phyloP scores from a whole-genome alignment of 129 eudicot genomes.

The Tanacetum coccineum region DNA sequence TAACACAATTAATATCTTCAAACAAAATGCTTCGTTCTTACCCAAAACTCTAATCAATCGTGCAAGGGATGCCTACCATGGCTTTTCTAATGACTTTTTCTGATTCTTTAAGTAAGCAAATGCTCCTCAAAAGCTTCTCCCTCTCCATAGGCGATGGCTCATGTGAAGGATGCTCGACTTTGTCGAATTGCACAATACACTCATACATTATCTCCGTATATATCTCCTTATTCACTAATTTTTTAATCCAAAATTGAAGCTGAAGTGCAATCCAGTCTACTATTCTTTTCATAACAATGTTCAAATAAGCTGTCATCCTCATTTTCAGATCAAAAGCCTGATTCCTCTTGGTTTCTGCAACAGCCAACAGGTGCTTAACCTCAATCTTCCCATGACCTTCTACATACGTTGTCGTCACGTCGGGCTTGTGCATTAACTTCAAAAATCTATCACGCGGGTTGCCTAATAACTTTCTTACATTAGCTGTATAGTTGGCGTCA shows the following conservation, averaged over 20 bases:
- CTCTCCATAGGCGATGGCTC: slow-evolving; percentile 16
- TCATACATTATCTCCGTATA: slow-evolving; percentile 12
- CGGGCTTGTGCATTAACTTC: neutral
- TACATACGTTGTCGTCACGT: neutral
- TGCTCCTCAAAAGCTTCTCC: slow-evolving; percentile 14
- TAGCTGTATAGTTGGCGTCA: slow-evolving; percentile 5
- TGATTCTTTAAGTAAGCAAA: slow-evolving; percentile 17
- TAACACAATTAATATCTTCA: no score
- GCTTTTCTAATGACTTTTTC: slow-evolving; percentile 1
- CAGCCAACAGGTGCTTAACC: slow-evolving; percentile 11
- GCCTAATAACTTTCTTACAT: slow-evolving; percentile 9
- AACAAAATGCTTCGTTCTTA: no score
- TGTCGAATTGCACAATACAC: neutral
- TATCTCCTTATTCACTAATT: slow-evolving; percentile 19
- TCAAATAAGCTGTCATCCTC: slow-evolving; percentile 28
- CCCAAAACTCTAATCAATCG: neutral
- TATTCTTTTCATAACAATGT: slow-evolving; percentile 20
- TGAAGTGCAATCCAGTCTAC: slow-evolving; percentile 23
- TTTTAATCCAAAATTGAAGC: slow-evolving; percentile 2
- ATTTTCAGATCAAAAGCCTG: slow-evolving; percentile 27
- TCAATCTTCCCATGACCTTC: slow-evolving; percentile 24
- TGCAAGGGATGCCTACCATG: slow-evolving; percentile 7
- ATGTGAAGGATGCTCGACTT: slow-evolving; percentile 3
- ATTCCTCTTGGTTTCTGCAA: slow-evolving; percentile 1
- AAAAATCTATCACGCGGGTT: slow-evolving; percentile 2